Base-by-base conservation (phyloP, 768 basidiomycete species). In the Phallus indusiatus region DNA sequence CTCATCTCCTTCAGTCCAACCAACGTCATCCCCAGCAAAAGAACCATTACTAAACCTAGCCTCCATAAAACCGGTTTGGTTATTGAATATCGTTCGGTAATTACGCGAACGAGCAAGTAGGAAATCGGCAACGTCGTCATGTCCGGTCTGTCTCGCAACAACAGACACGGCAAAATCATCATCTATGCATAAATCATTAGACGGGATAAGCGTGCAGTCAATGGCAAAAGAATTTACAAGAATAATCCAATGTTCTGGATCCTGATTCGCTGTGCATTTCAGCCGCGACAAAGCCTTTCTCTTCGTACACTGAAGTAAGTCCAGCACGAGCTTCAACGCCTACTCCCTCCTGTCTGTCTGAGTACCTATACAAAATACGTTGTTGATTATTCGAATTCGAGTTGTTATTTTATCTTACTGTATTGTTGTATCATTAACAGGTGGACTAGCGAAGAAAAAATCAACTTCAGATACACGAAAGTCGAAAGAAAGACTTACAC, bases 241-340 rank as follows among this genome's bases (percentile, higher is more conserved):
- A 81, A 67, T 90, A 90, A 65, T 84, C 88, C 6, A 91, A 74
- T 0, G 88, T 92, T 51, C 89, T 76, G 16, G 87, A 89, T 14
- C 79, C 88, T 28, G 88, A 81, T 65, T 91, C 89, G 0, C 87
- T 85, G 66, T 91, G 88, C 17, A 87, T 69, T 61, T 92, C 88
- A 56, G 83, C 77, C 1, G 85, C 89, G 1, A 91, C 89, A 82
- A 84, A 92, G 8, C 88, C 89, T 17, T 79, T 76, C 24, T 75
- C 67, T 33, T 72, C 77, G 63, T 90, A 92, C n/a, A 0, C 84
- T 28, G 28, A 80, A 0, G 82, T 81, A 20, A 91, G 71, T 0
- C 90, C 90, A 0, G 90, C 89, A 28, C 89, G 82, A 8, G 83
- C 89, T 76, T 92, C 89, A 64, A 86, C 88, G 49, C 86, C 84